Evolutionary conservation across 257 asterid species (phyloP).

Genomic region (Gentiana macrophylla): DNA sequence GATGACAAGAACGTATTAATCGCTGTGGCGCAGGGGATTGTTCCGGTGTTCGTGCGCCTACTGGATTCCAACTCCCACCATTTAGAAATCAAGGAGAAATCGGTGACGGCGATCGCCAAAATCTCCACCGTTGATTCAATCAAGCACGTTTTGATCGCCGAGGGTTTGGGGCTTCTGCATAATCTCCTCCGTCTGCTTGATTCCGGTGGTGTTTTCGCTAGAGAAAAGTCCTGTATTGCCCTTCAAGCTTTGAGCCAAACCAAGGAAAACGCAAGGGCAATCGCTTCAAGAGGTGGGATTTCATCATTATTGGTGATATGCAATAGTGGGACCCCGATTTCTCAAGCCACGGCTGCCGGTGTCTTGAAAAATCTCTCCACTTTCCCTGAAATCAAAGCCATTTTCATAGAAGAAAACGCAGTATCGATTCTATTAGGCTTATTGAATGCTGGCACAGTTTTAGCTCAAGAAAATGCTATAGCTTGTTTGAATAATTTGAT

Average conservation of each 20-base stretch:
- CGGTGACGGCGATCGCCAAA: slow-evolving; percentile 54
- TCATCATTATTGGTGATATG: slow-evolving; percentile 69
- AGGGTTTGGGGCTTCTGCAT: slow-evolving; percentile 53
- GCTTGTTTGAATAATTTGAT: slow-evolving; percentile 69
- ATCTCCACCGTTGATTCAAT: slow-evolving; percentile 60
- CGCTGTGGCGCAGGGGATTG: slow-evolving; percentile 75
- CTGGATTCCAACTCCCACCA: slow-evolving; percentile 54
- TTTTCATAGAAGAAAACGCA: slow-evolving; percentile 60
- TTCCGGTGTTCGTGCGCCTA: slow-evolving; percentile 63
- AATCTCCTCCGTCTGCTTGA: slow-evolving; percentile 71
- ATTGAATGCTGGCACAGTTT: slow-evolving; percentile 56
- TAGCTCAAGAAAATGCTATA: slow-evolving; percentile 70
- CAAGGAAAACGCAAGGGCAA: slow-evolving; percentile 84
- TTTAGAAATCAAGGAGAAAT: slow-evolving; percentile 66
- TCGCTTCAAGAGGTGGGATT: slow-evolving; percentile 87
- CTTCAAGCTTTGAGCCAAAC: slow-evolving; percentile 51
- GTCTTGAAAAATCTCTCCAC: slow-evolving; percentile 46
- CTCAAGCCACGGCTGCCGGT: slow-evolving; percentile 80
- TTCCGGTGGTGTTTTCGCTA: slow-evolving; percentile 76
- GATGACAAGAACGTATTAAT: slow-evolving; percentile 64
- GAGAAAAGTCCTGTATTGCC: slow-evolving; percentile 67
- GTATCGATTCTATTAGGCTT: slow-evolving; percentile 32
- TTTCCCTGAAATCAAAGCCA: slow-evolving; percentile 49
- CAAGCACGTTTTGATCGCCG: slow-evolving; percentile 48
- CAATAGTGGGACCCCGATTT: slow-evolving; percentile 63